Evolutionary conservation across 2,329 filamentous ascomycete species (phyloP), one percentile per base, ranked within the genome.

Genomic region (Zasmidium angulare): DNA sequence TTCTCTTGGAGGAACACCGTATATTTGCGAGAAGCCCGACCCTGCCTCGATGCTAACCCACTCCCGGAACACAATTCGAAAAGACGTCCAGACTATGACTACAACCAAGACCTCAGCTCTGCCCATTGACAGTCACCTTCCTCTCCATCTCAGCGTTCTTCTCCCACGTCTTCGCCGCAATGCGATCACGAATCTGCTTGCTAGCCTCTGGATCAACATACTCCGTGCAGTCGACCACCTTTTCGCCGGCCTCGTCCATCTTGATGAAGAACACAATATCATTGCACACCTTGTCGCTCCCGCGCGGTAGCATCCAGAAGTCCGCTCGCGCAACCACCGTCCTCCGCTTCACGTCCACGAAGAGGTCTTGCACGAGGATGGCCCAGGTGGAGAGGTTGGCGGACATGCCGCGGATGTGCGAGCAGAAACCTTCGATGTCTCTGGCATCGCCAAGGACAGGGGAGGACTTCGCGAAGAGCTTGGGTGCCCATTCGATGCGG

Each of bases 121-220:
- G 20, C 12, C 58, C 58, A 53, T 57, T 57, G 17, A 46, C 46
- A 1, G 22, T 31, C 2, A 43, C 59, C 26, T 48, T 31, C 36
- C 26, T 24, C 21, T 24, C 48, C 23, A 17, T 21, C 23, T 23
- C 49, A 19, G 24, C 54, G 11, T 50, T 56, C 17, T 11, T 46
- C 56, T 58, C 52, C 54, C 60, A 63, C 22, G 43, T 50, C 40
- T 40, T 59, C 50, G 56, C 56, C 49, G 60, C 55, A 51, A 64
- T 62, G 26, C 55, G 58, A 53, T 60, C 59, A 31, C 50, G 40
- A 48, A 62, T 64, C 40, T 54, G 40, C 54, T 54, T 53, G 56
- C 59, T 64, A 2, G 62, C 62, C 46, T 57, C 55, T 20, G 63
- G 60, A 62, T 64, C 63, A 26, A 64, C 36, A 61, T 62, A 64